Percentiles rank a stretch among this genome's conserved stretches.
phyloP scores from a whole-genome alignment of 75 land plant species.

The Pseudotsuga menziesii region DNA sequence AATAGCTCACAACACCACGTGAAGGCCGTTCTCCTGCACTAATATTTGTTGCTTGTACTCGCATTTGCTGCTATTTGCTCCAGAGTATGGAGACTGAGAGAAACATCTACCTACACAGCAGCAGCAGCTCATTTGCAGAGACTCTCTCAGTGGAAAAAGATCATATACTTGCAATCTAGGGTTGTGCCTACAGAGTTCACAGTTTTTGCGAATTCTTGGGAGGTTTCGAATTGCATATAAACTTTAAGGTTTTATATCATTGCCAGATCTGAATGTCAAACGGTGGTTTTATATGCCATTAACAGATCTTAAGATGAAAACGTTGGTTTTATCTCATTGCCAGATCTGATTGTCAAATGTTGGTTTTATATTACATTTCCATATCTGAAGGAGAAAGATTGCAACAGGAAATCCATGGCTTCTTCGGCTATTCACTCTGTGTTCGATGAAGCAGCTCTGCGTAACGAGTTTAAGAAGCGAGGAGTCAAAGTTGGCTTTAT shows the following conservation, averaged over 20 bases:
- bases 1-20: neutral
- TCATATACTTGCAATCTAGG: neutral
- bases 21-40: neutral
- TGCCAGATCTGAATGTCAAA: no score
- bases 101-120: neutral
- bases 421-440: constrained; percentile 35
- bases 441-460: constrained; percentile 55
- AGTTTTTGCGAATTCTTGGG: neutral
- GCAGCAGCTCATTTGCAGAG: no score
- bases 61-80: neutral
- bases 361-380: no score
- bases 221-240: neutral
- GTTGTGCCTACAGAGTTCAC: neutral
- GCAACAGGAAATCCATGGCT: neutral
- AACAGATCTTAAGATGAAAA: no score
- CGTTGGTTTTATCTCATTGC: no score
- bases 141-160: no score
- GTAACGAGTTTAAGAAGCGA: constrained; percentile 47
- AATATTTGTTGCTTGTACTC: neutral
- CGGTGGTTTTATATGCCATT: no score
- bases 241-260: no score
- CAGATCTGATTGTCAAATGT: no score
- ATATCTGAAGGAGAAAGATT: no score
- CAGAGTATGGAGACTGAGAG: no score
- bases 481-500: constrained; percentile 57